Evolutionary conservation across 1,284 basidiomycete species (phyloP).

Genomic region (Golubevia sp.): DNA sequence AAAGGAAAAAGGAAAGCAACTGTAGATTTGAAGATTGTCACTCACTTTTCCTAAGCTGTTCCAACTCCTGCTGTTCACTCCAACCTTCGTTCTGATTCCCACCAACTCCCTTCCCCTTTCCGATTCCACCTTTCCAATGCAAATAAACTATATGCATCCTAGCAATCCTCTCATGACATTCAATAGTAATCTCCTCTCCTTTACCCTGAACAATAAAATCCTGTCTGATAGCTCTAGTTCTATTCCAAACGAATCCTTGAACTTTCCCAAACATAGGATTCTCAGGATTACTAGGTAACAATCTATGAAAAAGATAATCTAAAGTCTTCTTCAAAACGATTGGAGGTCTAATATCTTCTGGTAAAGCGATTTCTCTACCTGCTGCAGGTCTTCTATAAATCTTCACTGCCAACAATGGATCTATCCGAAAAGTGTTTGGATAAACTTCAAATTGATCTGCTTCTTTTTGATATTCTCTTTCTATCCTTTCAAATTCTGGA

Average conservation of each 20-base stretch:
- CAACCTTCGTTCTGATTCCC: conserved; percentile 12
- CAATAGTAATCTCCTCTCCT: conserved; percentile 41
- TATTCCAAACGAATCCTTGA: conserved; percentile 59
- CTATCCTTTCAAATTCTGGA: conserved; percentile 54
- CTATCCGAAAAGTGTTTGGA: conserved; percentile 35
- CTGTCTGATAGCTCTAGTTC: conserved; percentile 56
- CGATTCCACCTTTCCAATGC: conserved; percentile 52
- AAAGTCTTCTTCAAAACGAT: conserved; percentile 46
- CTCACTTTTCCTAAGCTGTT: conserved; percentile 50
- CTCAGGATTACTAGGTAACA: conserved; percentile 39
- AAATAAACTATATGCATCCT: conserved; percentile 56
- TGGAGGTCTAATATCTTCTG: conserved; percentile 56
- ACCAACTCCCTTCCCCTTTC: conserved; percentile 24
- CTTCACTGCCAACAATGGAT: conserved; percentile 53
- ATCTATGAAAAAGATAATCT: conserved; percentile 55
- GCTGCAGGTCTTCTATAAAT: conserved; percentile 59
- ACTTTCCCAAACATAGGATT: conserved; percentile 39
- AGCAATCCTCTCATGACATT: conserved; percentile 58
- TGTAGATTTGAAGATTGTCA: neutral
- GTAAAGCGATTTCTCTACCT: conserved; percentile 51
- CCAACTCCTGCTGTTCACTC: conserved; percentile 59
- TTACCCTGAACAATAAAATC: conserved; percentile 60
- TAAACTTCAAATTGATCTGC: conserved; percentile 44
- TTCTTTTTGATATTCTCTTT: conserved; percentile 58
- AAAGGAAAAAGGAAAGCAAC: neutral